Base-by-base conservation (phyloP, 139 green algal species). In the Ostreobium quekettii region DNA sequence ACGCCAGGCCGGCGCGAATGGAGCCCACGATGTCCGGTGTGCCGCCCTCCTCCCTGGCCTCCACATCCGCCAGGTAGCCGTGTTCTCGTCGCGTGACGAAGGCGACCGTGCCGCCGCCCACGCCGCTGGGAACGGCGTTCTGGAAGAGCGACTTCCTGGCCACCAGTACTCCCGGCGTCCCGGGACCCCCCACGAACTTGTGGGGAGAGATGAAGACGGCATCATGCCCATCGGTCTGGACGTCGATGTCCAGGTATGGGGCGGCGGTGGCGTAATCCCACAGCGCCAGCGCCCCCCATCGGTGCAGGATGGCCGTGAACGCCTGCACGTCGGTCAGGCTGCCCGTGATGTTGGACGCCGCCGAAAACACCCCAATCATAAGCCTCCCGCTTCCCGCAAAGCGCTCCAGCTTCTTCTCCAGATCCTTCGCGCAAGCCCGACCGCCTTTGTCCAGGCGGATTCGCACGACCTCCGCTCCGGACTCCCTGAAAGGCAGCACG, bases 201-300 rank as follows among this genome's bases (percentile, higher is more conserved):
- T 77, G 67, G 26, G 71, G 48, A 2, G 64, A 71, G 3, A 79
- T 22, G 58, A 74, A 77, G 32, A 74, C 58, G 29, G 72, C 72
- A 32, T 82, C 76, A n/a, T 67, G 49, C 5, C 47, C 47, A 4
- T 33, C 11, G 4, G 47, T 8, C 24, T 32, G 32, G n/a, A 72
- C 37, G 8, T 72, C 48, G 49, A 72, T 72, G 6, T 75, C 26
- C 4, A 64, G 36, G 37, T 74, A 77, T 5, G 73, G 47, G 28
- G 49, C 77, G 33, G 73, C 69, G 19, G 69, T 37, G 33, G 77
- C 71, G 66, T 78, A 83, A 47, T 79, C 73, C 66, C 66, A 83
- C 24, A 76, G 66, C 7, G 77, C 66, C 3, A 80, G 66, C 47
- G 70, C 70, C 4, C 73, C 77, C 24, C 39, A 36, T 26, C 42